phyloP scores from a whole-genome alignment of 176 grass and related monocot genomes.

The Aegilops tauschii region DNA sequence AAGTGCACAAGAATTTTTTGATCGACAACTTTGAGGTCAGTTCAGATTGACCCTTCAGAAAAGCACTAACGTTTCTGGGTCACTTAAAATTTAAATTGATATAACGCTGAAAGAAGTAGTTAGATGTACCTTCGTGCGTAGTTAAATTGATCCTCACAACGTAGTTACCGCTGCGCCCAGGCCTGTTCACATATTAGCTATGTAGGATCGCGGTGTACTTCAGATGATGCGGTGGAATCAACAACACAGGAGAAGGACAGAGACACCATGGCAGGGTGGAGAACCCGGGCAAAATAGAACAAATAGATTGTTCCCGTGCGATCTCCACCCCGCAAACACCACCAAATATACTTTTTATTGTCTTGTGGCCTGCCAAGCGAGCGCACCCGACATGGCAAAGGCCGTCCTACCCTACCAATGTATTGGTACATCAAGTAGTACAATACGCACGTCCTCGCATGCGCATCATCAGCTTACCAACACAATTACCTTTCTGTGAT shows the following conservation, averaged over 20 bases:
- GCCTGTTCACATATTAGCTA: not conserved
- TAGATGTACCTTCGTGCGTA: not conserved
- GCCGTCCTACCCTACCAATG: not conserved
- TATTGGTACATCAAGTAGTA: not conserved
- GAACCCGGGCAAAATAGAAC: conserved; percentile 12
- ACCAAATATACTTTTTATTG: conserved; percentile 2
- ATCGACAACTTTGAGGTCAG: no score
- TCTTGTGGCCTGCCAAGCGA: conserved; percentile 24
- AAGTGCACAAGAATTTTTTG: not conserved
- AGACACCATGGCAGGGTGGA: not conserved
- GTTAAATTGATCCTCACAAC: not conserved
- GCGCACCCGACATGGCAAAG: conserved; percentile 36
- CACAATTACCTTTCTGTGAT: conserved; percentile 12
- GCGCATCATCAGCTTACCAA: conserved; percentile 20
- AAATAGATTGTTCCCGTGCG: conserved; percentile 23
- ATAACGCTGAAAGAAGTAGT: not conserved
- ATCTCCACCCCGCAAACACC: conserved; percentile 9
- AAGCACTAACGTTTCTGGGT: no score
- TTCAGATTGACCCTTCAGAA: no score
- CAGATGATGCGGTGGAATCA: not conserved
- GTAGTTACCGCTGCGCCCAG: not conserved
- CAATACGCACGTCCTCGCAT: not conserved
- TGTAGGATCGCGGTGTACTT: not conserved
- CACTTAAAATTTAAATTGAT: not conserved
- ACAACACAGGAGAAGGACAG: not conserved